Conservation (phyloP, 768 basidiomycete genomes). For the Strobilomyces echinocephalus region DNA sequence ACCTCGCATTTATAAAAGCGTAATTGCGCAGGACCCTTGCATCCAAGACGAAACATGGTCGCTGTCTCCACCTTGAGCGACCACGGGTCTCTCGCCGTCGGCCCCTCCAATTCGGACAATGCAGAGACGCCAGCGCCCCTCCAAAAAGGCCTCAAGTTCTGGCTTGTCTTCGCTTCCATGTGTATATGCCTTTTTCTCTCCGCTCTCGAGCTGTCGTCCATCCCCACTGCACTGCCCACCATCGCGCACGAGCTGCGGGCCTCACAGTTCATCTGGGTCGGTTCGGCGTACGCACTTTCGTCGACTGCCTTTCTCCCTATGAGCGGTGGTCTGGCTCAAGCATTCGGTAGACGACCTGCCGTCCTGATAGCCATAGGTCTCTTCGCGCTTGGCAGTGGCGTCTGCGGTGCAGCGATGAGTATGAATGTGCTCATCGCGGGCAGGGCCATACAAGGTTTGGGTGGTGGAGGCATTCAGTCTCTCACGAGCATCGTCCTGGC, state of each 20-base stretch:
- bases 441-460: constrained; percentile 32
- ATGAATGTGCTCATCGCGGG: constrained; percentile 23
- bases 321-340: constrained; percentile 29
- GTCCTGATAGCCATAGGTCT: constrained; percentile 22
- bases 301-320: constrained; percentile 36
- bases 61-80: neutral
- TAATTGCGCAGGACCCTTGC: neutral
- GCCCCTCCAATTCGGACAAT: neutral
- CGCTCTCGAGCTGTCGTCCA: constrained; percentile 25
- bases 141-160: constrained; percentile 19
- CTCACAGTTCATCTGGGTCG: constrained; percentile 35
- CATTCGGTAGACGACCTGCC: constrained; percentile 29
- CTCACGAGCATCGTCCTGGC: constrained; percentile 37
- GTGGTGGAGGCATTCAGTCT: constrained; percentile 33
- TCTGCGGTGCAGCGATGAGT: constrained; percentile 28
- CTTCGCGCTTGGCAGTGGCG: constrained; percentile 34
- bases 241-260: constrained; percentile 28
- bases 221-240: constrained; percentile 32
- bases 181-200: constrained; percentile 24
- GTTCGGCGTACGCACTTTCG: constrained; percentile 33
- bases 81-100: neutral
- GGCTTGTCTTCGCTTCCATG: constrained; percentile 28
- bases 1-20: neutral
- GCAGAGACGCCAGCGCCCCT: neutral
- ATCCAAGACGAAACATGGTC: neutral